Evolutionary conservation across 2,329 filamentous ascomycete genomes (phyloP).

Genomic region (Hymenotorrendiella dingleyae): DNA sequence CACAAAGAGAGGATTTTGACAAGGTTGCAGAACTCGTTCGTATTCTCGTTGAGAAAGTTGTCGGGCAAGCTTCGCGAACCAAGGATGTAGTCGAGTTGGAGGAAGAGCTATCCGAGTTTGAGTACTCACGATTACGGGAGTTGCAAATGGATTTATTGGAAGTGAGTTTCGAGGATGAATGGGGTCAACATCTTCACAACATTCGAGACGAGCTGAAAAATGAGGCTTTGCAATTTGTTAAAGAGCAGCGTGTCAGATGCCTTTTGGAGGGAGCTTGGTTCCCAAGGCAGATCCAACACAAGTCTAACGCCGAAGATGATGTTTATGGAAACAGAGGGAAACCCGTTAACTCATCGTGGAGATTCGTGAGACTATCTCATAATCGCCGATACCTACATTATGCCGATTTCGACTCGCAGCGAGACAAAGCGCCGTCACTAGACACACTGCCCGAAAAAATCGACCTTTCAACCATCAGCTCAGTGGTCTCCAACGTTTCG

Average conservation of each 20-base stretch:
- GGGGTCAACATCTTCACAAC: conserved; percentile 83
- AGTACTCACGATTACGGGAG: conserved; percentile 70
- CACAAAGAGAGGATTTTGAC: conserved; percentile 79
- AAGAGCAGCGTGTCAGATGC: conserved; percentile 90
- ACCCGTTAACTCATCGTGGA: conserved; percentile 44
- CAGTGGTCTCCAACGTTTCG: conserved; percentile 82
- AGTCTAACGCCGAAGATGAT: conserved; percentile 38
- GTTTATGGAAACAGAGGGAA: conserved; percentile 10
- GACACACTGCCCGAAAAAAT: conserved; percentile 74
- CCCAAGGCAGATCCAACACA: conserved; percentile 35
- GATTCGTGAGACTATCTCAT: conserved; percentile 83
- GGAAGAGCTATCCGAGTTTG: conserved; percentile 80
- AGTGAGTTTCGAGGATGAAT: conserved; percentile 86
- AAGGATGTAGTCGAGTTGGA: conserved; percentile 85
- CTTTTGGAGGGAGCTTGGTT: conserved; percentile 91
- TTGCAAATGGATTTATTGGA: conserved; percentile 92
- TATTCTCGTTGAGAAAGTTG: conserved; percentile 83
- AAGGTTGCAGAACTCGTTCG: conserved; percentile 89
- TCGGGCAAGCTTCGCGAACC: conserved; percentile 73
- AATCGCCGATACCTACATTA: conserved; percentile 89
- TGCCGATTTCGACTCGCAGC: conserved; percentile 69
- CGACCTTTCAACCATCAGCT: conserved; percentile 81
- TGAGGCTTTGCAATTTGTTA: conserved; percentile 92
- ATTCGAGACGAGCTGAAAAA: conserved; percentile 88
- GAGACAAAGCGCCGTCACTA: conserved; percentile 60